phyloP scores from a whole-genome alignment of 768 basidiomycete genomes.

The Phlebiopsis flavidoalba region DNA sequence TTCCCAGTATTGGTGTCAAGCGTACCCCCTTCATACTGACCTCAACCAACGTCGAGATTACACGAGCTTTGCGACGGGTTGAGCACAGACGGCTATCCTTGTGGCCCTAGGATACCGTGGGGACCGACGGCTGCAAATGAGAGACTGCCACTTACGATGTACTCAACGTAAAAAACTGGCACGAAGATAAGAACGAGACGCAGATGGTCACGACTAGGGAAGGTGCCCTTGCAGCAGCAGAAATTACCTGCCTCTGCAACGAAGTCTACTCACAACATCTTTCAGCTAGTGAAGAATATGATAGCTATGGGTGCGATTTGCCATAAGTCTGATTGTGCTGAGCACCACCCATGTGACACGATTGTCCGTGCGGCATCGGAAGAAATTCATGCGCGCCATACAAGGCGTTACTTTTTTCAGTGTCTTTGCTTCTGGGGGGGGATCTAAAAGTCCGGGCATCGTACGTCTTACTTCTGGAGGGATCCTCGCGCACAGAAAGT shows the following conservation, averaged over 20 bases:
- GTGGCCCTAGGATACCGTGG: conserved; percentile 78
- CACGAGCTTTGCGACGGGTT: conserved; percentile 85
- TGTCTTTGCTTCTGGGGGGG: too few relatives aligned
- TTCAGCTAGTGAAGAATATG: conserved; percentile 87
- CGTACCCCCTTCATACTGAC: neutral
- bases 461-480: too few relatives aligned
- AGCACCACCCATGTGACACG: conserved; percentile 90
- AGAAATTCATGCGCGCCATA: conserved; percentile 90
- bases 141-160: conserved; percentile 82
- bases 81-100: conserved; percentile 86
- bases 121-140: conserved; percentile 84
- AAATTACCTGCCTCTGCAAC: neutral
- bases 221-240: conserved; percentile 47
- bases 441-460: too few relatives aligned
- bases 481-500: too few relatives aligned
- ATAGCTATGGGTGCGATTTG: conserved; percentile 89
- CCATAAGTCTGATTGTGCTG: conserved; percentile 94
- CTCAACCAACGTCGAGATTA: neutral
- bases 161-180: conserved; percentile 81
- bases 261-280: too few relatives aligned
- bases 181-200: conserved; percentile 78
- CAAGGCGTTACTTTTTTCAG: too few relatives aligned
- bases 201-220: conserved; percentile 95
- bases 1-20: neutral
- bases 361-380: conserved; percentile 95